These are phyloP conservation scores for Acacia acuminata DNA, from an alignment of 306 rosid species.

Conservation along the genomic window DNA sequence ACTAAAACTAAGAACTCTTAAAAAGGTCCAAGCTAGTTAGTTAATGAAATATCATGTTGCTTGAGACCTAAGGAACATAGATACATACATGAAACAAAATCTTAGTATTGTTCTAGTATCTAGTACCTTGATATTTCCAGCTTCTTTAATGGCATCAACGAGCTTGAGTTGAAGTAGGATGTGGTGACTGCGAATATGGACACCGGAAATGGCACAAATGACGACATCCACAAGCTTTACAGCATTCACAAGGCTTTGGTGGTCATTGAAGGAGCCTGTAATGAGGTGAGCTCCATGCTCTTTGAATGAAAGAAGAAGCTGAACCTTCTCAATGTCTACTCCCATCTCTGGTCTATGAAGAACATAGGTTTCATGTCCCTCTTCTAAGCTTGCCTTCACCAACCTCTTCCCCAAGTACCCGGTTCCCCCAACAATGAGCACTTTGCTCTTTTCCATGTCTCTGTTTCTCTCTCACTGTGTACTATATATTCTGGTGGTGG, in stretches of 20 bases:
- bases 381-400: constrained; percentile 60
- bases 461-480: background rate
- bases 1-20: background rate
- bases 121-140: constrained; percentile 47
- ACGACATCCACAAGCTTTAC: constrained; percentile 72
- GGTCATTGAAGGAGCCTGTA: constrained; percentile 49
- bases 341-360: constrained; percentile 67
- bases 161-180: constrained; percentile 23
- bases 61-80: background rate
- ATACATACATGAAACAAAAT: background rate
- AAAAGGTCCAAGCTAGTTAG: background rate
- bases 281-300: constrained; percentile 60
- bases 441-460: constrained; percentile 49
- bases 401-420: constrained; percentile 80
- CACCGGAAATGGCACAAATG: constrained; percentile 68
- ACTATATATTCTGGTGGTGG: background rate
- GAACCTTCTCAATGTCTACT: constrained; percentile 70
- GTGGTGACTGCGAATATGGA: constrained; percentile 67
- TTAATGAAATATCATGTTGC: background rate
- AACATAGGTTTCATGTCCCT: constrained; percentile 63
- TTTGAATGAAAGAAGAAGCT: constrained; percentile 61
- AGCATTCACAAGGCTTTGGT: constrained; percentile 59
- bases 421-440: constrained; percentile 74
- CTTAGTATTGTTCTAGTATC: background rate
- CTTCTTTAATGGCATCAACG: background rate